Conservation (phyloP, 2,329 filamentous ascomycete genomes). For the Xylariaceae sp. region DNA sequence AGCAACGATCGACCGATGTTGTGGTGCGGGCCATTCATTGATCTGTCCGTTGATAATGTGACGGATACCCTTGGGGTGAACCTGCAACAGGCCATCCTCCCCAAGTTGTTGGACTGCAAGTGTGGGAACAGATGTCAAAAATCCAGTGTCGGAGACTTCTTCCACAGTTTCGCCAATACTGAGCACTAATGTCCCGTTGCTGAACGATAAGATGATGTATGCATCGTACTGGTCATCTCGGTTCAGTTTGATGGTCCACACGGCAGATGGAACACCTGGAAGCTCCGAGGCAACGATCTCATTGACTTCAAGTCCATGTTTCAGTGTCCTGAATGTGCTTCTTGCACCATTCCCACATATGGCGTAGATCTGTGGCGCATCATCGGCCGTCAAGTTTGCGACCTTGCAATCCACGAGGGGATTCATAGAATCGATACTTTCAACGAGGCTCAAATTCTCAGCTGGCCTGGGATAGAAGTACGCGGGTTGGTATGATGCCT, state of each 20-base stretch:
- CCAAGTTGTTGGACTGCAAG: conserved; percentile 92
- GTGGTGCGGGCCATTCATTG: conserved; percentile 90
- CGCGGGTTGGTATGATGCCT: conserved; percentile 68
- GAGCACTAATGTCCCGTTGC: conserved; percentile 84
- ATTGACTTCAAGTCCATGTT: conserved; percentile 88
- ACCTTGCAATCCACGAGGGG: conserved; percentile 90
- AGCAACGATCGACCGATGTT: conserved; percentile 92
- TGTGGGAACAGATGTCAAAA: conserved; percentile 83
- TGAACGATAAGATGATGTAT: conserved; percentile 93
- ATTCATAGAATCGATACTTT: conserved; percentile 85
- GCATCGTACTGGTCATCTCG: conserved; percentile 82
- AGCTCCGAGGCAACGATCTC: conserved; percentile 95
- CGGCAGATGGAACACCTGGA: conserved; percentile 81
- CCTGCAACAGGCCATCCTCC: conserved; percentile 87
- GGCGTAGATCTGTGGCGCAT: conserved; percentile 94
- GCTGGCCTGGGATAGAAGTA: conserved; percentile 81
- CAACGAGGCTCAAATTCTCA: conserved; percentile 80
- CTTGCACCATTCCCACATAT: conserved; percentile 85
- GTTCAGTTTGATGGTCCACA: conserved; percentile 92
- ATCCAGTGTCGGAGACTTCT: conserved; percentile 90
- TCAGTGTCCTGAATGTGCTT: conserved; percentile 86
- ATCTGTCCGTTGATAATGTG: conserved; percentile 78
- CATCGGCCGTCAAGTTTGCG: conserved; percentile 84
- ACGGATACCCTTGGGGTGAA: conserved; percentile 93
- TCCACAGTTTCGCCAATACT: conserved; percentile 97